Evolutionary conservation across 257 asterid species (phyloP).

Genomic region (Jacaranda mimosifolia): DNA sequence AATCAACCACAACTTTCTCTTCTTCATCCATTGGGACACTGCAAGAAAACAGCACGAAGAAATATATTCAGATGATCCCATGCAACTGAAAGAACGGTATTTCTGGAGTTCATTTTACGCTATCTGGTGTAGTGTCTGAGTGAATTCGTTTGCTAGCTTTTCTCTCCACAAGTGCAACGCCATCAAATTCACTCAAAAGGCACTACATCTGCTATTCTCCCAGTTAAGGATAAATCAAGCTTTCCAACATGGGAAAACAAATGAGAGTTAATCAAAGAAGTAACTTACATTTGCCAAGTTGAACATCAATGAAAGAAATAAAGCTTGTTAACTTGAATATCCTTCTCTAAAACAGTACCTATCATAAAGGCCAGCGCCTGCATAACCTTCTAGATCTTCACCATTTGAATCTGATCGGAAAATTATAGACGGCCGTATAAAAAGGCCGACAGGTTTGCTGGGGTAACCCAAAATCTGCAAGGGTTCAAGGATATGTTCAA

Average conservation of each 20-base stretch:
- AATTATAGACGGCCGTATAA: conserved; percentile 78
- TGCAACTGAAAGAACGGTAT: neutral
- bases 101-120: neutral
- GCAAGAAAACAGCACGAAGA: conserved; percentile 37
- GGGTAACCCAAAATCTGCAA: conserved; percentile 96
- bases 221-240: neutral
- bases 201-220: neutral
- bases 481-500: conserved; percentile 27
- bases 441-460: conserved; percentile 97
- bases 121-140: conserved; percentile 2
- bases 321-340: conserved; percentile 7
- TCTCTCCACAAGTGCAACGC: neutral
- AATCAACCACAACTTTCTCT: conserved; percentile 80
- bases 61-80: neutral
- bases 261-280: neutral
- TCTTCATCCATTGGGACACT: conserved; percentile 98
- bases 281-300: neutral
- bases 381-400: conserved; percentile 99
- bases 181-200: neutral
- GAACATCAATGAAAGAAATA: neutral
- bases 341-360: conserved; percentile 56
- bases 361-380: conserved; percentile 98
- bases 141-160: neutral
- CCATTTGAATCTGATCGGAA: conserved; percentile 99
- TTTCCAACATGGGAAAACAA: conserved; percentile 15